These are phyloP conservation scores for Cytospora piceicola DNA, from an alignment of 2,329 filamentous ascomycete genomes.

Conservation along the genomic window DNA sequence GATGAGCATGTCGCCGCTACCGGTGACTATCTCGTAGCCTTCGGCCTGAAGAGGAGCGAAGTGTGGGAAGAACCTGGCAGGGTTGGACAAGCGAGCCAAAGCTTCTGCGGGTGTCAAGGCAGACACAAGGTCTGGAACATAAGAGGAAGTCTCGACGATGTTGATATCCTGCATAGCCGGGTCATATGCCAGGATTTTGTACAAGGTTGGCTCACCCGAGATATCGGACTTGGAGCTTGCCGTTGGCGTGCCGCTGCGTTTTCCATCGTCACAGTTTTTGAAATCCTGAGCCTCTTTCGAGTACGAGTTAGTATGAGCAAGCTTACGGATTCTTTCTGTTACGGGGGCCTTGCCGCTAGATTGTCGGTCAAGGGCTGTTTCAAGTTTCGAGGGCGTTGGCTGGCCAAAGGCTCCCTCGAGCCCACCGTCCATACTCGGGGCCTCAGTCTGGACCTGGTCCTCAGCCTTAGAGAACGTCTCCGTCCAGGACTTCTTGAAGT, in stretches of 20 bases:
- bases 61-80: slow-evolving; percentile 67
- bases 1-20: slow-evolving; percentile 65
- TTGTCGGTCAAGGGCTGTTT: slow-evolving; percentile 36
- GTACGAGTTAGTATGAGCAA: slow-evolving; percentile 43
- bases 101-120: slow-evolving; percentile 63
- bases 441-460: not conserved
- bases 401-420: slow-evolving; percentile 21
- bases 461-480: slow-evolving; percentile 20
- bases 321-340: slow-evolving; percentile 36
- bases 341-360: slow-evolving; percentile 9
- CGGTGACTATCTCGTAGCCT: slow-evolving; percentile 70
- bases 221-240: slow-evolving; percentile 23
- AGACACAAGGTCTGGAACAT: slow-evolving; percentile 51
- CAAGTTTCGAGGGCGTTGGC: slow-evolving; percentile 28
- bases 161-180: slow-evolving; percentile 59
- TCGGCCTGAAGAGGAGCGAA: slow-evolving; percentile 61
- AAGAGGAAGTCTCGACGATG: slow-evolving; percentile 63
- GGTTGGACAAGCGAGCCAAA: slow-evolving; percentile 63
- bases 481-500: slow-evolving; percentile 51
- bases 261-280: slow-evolving; percentile 52
- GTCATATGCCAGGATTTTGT: slow-evolving; percentile 71
- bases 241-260: slow-evolving; percentile 43
- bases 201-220: slow-evolving; percentile 43
- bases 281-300: slow-evolving; percentile 52
- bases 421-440: slow-evolving; percentile 28